Evolutionary conservation across 192 early-diverging fungal genomes (phyloP), one percentile per base, ranked within the genome.

Genomic region (Dissophora ornata): DNA sequence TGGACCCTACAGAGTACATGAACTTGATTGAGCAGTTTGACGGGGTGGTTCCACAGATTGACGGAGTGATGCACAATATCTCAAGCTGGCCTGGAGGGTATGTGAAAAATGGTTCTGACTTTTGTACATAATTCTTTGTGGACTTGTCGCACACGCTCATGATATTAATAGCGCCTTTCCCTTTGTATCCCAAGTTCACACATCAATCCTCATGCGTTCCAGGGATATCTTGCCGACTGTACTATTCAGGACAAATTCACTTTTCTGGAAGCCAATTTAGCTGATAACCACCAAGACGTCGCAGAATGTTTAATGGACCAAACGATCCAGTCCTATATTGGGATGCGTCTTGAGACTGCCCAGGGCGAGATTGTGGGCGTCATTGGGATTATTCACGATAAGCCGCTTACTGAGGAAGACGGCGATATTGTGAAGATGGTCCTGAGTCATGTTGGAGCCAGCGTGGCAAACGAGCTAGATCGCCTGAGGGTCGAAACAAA

Each of bases 381-480:
- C 36, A 71, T 83, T 29, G 67, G 71, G 16, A 45, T 83, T 21
- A 84, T 84, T 41, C 62, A 81, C 24, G 65, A 67, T 26, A 49
- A 38, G 25, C 69, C 65, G 13, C 60, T 84, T 44, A 61, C 47
- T 1, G 57, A 64, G 19, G 58, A 84, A n/a, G 64, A 68, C n/a
- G 57, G 63, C 1, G 4, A 34, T 42, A 52, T 75, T 41, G 70
- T 79, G 29, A 71, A 46, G 44, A 51, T 46, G 1, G 44, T 85
- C 0, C 21, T 85, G 36, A 59, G 65, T 1, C 66, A 70, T 11
- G 69, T 85, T 21, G 57, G 80, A 7, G 18, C 66, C 25, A 68
- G 83, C 34, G 59, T 67, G 28, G 69, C 73, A 12, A 57, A 63
- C n/a, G 84, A 86, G 63, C 46, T 86, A 33, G 80, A 75, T 50